A percentile compares a stretch with the other conserved stretches of the same genome.
Conservation (phyloP, 2,329 filamentous ascomycete genomes). For the Pseudocercospora ulei region DNA sequence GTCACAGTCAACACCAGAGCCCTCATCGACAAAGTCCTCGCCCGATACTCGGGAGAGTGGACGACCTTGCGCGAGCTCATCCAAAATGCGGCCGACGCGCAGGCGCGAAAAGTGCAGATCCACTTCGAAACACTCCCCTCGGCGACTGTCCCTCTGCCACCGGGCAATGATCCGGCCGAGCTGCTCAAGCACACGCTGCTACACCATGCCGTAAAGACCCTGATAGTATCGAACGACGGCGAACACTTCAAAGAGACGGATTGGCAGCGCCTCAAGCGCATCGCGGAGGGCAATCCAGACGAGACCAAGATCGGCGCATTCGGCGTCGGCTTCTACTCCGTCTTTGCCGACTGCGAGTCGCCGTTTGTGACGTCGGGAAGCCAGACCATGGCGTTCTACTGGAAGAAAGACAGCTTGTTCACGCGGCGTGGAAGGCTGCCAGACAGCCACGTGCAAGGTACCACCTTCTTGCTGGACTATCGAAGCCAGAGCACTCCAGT, state of each 20-base stretch:
- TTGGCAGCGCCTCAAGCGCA: constrained; percentile 87
- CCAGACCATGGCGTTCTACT: constrained; percentile 97
- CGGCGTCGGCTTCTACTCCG: constrained; percentile 95
- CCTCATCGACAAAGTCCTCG: constrained; percentile 93
- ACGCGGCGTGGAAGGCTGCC: constrained; percentile 70
- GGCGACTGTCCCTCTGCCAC: constrained; percentile 59
- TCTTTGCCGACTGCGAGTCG: constrained; percentile 96
- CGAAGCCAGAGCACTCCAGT: constrained; percentile 77
- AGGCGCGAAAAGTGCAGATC: constrained; percentile 78
- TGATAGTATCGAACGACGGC: constrained; percentile 91
- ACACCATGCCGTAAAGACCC: constrained; percentile 73
- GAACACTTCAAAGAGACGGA: constrained; percentile 79
- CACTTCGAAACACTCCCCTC: constrained; percentile 88
- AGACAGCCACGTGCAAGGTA: constrained; percentile 49
- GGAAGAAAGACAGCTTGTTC: constrained; percentile 96
- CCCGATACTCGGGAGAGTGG: constrained; percentile 94
- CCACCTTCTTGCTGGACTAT: constrained; percentile 91
- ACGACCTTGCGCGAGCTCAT: constrained; percentile 79
- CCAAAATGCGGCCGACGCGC: constrained; percentile 96
- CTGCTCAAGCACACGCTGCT: constrained; percentile 72
- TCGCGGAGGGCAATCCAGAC: constrained; percentile 97
- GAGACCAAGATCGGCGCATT: constrained; percentile 99
- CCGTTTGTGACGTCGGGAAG: constrained; percentile 89
- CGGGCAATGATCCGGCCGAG: constrained; percentile 56
- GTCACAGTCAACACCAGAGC: constrained; percentile 96